phyloP scores from a whole-genome alignment of 2,329 filamentous ascomycete species.

The Dactylellina parvicollis region DNA sequence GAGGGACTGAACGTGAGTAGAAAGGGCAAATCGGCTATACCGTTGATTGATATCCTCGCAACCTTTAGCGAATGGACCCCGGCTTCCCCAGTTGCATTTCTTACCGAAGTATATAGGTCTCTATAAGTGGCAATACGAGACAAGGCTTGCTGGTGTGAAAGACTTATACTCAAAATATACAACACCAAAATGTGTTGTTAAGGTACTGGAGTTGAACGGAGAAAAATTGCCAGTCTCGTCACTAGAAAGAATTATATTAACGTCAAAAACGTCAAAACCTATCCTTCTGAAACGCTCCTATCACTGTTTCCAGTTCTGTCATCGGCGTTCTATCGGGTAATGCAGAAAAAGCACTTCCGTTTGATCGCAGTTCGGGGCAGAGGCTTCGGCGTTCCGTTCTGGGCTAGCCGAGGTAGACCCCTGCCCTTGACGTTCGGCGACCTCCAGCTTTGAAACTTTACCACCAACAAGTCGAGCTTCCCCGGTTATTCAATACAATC shows the following conservation, averaged over 20 bases:
- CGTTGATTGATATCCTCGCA: too few species aligned
- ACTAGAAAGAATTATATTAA: too few species aligned
- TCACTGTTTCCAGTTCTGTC: background rate
- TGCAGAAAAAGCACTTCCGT: background rate
- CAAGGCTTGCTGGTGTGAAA: background rate
- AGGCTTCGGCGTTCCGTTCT: conserved; percentile 11
- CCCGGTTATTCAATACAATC: background rate
- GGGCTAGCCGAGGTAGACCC: background rate
- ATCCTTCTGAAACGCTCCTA: background rate
- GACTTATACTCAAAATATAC: too few species aligned
- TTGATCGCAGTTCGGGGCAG: background rate
- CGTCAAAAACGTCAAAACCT: background rate
- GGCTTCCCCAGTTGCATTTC: too few species aligned
- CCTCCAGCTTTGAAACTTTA: conserved; percentile 1
- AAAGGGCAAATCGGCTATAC: too few species aligned
- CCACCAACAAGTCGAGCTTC: background rate
- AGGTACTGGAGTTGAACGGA: too few species aligned
- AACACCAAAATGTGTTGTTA: background rate
- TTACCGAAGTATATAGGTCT: too few species aligned
- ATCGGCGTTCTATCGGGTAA: conserved; percentile 1
- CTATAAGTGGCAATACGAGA: background rate
- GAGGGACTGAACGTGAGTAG: too few species aligned
- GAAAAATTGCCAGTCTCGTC: too few species aligned
- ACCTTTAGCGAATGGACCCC: too few species aligned
- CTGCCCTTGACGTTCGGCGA: conserved; percentile 7